Conservation (phyloP, 75 land plant genomes). For the Cupressus sempervirens region DNA sequence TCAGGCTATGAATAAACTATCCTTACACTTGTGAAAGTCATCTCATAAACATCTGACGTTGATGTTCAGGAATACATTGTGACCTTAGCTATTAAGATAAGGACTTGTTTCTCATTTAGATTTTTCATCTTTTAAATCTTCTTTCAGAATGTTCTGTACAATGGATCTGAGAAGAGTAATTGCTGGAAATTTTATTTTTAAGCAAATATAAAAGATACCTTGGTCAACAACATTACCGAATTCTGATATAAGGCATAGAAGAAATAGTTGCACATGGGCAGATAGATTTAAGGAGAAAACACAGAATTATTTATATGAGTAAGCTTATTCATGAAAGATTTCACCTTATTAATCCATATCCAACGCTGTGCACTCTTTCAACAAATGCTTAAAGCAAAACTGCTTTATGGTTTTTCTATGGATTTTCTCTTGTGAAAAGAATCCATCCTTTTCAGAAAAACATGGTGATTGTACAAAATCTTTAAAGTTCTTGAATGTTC, state of each 20-base stretch:
- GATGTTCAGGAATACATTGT: not conserved
- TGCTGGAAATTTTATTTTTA: not conserved
- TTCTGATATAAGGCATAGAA: not conserved
- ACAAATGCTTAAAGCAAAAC: not conserved
- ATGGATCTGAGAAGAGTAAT: not conserved
- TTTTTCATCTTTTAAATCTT: not conserved
- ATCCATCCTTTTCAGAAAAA: too few relatives aligned
- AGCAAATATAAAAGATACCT: not conserved
- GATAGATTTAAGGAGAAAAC: not conserved
- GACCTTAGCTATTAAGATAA: not conserved
- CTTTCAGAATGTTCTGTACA: not conserved
- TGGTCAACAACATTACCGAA: not conserved
- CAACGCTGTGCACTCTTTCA: not conserved
- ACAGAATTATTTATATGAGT: not conserved
- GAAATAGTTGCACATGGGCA: not conserved
- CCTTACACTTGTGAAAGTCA: not conserved
- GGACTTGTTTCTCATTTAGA: not conserved
- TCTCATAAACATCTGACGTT: not conserved
- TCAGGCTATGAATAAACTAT: not conserved
- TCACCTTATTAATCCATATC: not conserved
- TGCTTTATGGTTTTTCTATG: too few relatives aligned
- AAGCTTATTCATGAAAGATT: not conserved
- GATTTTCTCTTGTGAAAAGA: too few relatives aligned
- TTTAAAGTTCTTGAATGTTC: not conserved
- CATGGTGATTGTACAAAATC: not conserved